These are phyloP conservation scores for Breynia disticha DNA, from an alignment of 441 rosid species.

Conservation along the genomic window DNA sequence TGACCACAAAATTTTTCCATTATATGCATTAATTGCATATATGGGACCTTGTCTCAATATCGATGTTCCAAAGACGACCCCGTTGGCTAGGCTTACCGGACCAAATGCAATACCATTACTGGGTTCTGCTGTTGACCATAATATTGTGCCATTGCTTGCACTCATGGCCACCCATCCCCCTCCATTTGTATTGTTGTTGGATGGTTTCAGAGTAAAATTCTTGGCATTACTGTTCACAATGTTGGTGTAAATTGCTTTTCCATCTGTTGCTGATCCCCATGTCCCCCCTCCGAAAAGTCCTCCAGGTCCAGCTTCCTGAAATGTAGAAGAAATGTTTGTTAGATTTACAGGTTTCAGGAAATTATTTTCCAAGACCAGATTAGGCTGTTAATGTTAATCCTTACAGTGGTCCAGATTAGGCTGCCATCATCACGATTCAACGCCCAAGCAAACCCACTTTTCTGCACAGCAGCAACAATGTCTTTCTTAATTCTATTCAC, in stretches of 20 bases:
- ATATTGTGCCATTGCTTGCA: slow-evolving; percentile 17
- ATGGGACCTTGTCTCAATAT: slow-evolving; percentile 21
- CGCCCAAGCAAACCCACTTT: slow-evolving; percentile 35
- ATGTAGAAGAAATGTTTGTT: background rate
- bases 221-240: slow-evolving; percentile 20
- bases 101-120: slow-evolving; percentile 15
- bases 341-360: background rate
- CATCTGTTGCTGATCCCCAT: slow-evolving; percentile 37
- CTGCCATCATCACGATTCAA: slow-evolving; percentile 20
- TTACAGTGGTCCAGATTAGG: slow-evolving; percentile 32
- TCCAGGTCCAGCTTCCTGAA: slow-evolving; percentile 32
- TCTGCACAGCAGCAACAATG: slow-evolving; percentile 25
- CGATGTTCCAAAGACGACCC: slow-evolving; percentile 25
- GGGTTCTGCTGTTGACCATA: slow-evolving; percentile 28
- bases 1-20: slow-evolving; percentile 25
- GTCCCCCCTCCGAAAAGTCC: slow-evolving; percentile 22
- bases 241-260: slow-evolving; percentile 29
- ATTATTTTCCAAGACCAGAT: too few species aligned
- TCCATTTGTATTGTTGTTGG: slow-evolving; percentile 9
- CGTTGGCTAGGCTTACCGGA: slow-evolving; percentile 30
- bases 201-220: slow-evolving; percentile 22
- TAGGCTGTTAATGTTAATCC: slow-evolving; percentile 1
- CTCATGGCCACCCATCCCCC: slow-evolving; percentile 43
- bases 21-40: slow-evolving; percentile 27
- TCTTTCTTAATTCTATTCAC: slow-evolving; percentile 9